Evolutionary conservation across 2,329 filamentous ascomycete species (phyloP), one percentile per base, ranked within the genome.

Genomic region (Fusarium virguliforme): DNA sequence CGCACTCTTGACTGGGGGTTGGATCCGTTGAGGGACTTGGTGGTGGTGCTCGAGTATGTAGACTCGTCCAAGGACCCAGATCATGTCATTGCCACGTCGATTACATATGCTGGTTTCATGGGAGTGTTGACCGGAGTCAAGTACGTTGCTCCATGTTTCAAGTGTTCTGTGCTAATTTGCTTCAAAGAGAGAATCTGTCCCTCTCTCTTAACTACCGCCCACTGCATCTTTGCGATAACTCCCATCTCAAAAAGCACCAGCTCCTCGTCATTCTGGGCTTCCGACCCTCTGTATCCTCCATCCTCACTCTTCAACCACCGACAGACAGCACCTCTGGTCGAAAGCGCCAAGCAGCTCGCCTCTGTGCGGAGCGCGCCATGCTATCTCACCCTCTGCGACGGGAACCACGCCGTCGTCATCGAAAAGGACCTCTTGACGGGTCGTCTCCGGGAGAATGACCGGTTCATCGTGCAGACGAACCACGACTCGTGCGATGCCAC

Each of bases 401-500:
- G 64, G 26, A 22, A 22, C 24, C 51, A 60, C 4, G 61, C 53
- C 4, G 62, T 70, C 10, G 62, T 68, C 4, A 38, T 70, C 15
- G 67, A 65, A 24, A 68, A 68, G 43, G 62, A 68, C 9, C 37
- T 68, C 12, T 2, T 43, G 0, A 60, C 76, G 1, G 87, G 85
- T 4, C 80, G 80, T 1, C 72, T 85, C 6, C 80, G 82, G n/a
- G 80, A 79, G 1, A 85, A 84, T 3, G 76, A 77, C 1, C 79
- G 83, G 2, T 90, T 91, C 73, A 84, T 90, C 38, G 82, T 85
- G 3, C 82, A 84, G 10, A 89, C 88, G 1, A 91, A 91, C 73
- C 86, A 88, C 74, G 87, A 90, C 64, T 73, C 77, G 28, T 40
- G 75, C 15, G 48, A 70, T 9, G 38, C 60, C 8, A 56, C 26